Conservation (phyloP, 192 early-diverging fungal genomes). For the Linnemannia hyalina region DNA sequence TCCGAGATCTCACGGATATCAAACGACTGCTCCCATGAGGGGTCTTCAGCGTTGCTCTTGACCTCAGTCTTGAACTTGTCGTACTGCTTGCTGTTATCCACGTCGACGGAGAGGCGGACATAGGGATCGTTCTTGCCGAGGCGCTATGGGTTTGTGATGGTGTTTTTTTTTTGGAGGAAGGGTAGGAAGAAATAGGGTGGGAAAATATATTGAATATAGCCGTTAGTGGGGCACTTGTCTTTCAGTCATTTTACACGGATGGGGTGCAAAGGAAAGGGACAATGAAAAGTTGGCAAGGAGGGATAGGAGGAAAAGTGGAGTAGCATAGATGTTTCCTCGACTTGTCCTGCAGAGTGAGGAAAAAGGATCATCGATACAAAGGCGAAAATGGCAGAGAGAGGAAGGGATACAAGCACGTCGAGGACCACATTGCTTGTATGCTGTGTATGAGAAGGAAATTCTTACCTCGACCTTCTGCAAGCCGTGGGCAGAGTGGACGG, state of each 20-base stretch:
- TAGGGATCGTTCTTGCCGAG: slow-evolving; percentile 59
- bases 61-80: slow-evolving; percentile 54
- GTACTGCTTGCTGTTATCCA: slow-evolving; percentile 38
- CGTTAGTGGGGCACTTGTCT: background rate
- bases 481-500: slow-evolving; percentile 8
- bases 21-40: slow-evolving; percentile 57
- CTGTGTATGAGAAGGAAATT: too few relatives aligned
- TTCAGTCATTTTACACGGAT: background rate
- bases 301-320: too few relatives aligned
- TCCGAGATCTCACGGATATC: slow-evolving; percentile 32
- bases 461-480: slow-evolving; percentile 33
- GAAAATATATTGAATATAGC: background rate
- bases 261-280: too few relatives aligned
- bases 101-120: slow-evolving; percentile 44
- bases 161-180: background rate
- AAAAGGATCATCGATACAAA: too few relatives aligned
- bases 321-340: too few relatives aligned
- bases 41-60: slow-evolving; percentile 36
- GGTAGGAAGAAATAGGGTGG: background rate
- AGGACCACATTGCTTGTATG: too few relatives aligned
- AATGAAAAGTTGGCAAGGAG: too few relatives aligned
- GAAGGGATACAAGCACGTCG: too few relatives aligned
- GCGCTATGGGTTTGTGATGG: background rate
- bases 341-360: too few relatives aligned
- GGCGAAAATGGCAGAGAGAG: too few relatives aligned